Percentiles rank a stretch among this genome's conserved stretches.
phyloP scores from a whole-genome alignment of 768 basidiomycete species.

The Russula sp. region DNA sequence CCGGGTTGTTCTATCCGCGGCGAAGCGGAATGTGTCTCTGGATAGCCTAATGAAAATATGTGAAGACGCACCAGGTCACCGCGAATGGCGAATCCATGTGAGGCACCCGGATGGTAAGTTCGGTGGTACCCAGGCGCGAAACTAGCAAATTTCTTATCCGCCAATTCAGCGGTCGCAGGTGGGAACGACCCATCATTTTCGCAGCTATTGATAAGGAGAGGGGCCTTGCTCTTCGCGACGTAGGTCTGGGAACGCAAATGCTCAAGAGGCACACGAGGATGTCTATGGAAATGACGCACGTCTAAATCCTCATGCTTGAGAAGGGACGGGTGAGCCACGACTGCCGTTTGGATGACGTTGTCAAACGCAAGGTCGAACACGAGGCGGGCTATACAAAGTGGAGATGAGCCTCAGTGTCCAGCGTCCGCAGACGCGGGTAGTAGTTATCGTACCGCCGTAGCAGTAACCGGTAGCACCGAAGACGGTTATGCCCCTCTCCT shows the following conservation, averaged over 20 bases:
- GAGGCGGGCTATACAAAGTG: constrained; percentile 7
- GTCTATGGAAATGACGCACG: constrained; percentile 20
- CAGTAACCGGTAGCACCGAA: constrained; percentile 29
- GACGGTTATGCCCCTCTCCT: constrained; percentile 27
- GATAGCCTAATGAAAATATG: neutral
- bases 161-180: constrained; percentile 27
- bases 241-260: constrained; percentile 27
- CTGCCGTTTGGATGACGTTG: constrained; percentile 32
- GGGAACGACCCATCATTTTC: constrained; percentile 32
- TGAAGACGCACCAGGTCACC: constrained; percentile 28
- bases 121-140: constrained; percentile 34
- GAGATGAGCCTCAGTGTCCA: neutral
- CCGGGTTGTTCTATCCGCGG: constrained; percentile 23
- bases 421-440: too few species aligned
- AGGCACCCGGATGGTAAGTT: constrained; percentile 32
- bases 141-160: constrained; percentile 34
- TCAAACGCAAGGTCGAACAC: constrained; percentile 36
- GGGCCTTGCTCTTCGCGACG: constrained; percentile 29
- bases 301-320: constrained; percentile 36
- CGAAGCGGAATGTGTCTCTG: constrained; percentile 10
- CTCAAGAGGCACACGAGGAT: neutral
- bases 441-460: constrained; percentile 18
- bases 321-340: constrained; percentile 42
- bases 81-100: constrained; percentile 40
- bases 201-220: constrained; percentile 39